These are phyloP conservation scores for Zymoseptoria pseudotritici DNA, from an alignment of 2,329 filamentous ascomycete genomes.

Conservation along the genomic window DNA sequence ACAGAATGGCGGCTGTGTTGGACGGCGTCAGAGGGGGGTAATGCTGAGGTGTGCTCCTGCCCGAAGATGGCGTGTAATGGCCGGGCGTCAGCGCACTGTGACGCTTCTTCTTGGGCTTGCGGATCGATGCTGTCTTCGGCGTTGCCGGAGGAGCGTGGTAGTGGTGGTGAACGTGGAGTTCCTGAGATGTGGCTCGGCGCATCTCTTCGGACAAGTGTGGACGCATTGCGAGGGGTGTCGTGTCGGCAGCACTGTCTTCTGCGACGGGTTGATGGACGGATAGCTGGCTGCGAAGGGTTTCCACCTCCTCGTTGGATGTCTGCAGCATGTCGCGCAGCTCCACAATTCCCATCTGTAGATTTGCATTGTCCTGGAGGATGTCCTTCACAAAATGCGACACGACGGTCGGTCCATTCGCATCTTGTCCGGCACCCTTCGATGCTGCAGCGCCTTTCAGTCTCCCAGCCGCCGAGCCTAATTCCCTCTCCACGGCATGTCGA, in stretches of 20 bases:
- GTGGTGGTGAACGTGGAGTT: conserved; percentile 90
- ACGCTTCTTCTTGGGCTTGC: conserved; percentile 62
- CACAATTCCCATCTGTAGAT: conserved; percentile 81
- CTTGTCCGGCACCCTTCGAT: conserved; percentile 54
- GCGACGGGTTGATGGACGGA: conserved; percentile 66
- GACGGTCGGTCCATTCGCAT: conserved; percentile 57
- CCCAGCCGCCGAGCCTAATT: conserved; percentile 70
- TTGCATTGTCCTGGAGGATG: conserved; percentile 90
- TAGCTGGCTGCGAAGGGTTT: conserved; percentile 74
- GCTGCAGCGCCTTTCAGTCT: conserved; percentile 76
- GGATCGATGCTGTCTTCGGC: conserved; percentile 29
- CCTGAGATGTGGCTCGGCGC: conserved; percentile 57
- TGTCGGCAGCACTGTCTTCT: conserved; percentile 23
- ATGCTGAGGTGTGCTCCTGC: conserved; percentile 30
- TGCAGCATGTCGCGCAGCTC: conserved; percentile 86
- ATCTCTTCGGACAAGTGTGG: conserved; percentile 60
- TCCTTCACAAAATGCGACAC: conserved; percentile 97
- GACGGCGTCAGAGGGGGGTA: conserved; percentile 39
- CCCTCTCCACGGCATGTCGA: conserved; percentile 71
- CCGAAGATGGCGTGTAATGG: conserved; percentile 37
- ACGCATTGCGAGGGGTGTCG: conserved; percentile 3
- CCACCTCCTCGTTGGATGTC: conserved; percentile 90
- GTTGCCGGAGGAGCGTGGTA: conserved; percentile 59
- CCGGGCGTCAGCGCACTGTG: conserved; percentile 52
- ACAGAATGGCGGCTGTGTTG: conserved; percentile 52